Evolutionary conservation across 352 stramenopile species (phyloP).

Genomic region (Phytophthora multivora): DNA sequence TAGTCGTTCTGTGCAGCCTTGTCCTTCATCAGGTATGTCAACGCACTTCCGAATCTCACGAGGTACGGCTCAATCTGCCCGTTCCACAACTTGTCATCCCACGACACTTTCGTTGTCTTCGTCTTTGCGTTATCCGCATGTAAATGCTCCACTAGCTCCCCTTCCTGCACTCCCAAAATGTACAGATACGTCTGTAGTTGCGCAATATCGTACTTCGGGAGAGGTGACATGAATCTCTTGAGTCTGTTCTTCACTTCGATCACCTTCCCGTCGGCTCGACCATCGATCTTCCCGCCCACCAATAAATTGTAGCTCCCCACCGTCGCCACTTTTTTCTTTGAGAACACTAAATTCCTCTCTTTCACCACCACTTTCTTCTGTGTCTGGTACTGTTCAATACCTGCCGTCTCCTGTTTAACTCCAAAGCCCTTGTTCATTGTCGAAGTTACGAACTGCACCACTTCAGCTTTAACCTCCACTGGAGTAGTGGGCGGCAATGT

Average conservation of each 20-base stretch:
- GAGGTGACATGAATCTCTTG: slow-evolving; percentile 64
- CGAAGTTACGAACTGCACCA: slow-evolving; percentile 77
- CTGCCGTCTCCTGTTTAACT: slow-evolving; percentile 58
- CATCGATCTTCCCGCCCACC: slow-evolving; percentile 87
- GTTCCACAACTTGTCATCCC: slow-evolving; percentile 75
- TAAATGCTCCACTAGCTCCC: slow-evolving; percentile 84
- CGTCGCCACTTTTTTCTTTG: slow-evolving; percentile 65
- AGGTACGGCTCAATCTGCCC: slow-evolving; percentile 68
- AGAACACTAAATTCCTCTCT: slow-evolving; percentile 79
- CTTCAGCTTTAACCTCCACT: slow-evolving; percentile 53
- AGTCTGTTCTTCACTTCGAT: slow-evolving; percentile 89
- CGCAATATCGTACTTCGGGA: slow-evolving; percentile 82
- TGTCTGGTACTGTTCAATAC: slow-evolving; percentile 74
- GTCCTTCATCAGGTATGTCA: slow-evolving; percentile 81
- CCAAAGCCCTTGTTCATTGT: slow-evolving; percentile 86
- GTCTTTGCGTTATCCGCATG: slow-evolving; percentile 58
- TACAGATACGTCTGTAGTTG: slow-evolving; percentile 89
- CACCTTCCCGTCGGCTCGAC: slow-evolving; percentile 72
- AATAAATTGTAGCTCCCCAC: slow-evolving; percentile 58
- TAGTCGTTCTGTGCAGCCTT: slow-evolving; percentile 55
- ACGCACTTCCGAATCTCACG: slow-evolving; percentile 66
- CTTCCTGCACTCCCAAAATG: slow-evolving; percentile 66
- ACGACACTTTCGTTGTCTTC: slow-evolving; percentile 70
- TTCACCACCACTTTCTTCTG: slow-evolving; percentile 59
- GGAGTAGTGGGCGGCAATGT: slow-evolving; percentile 58